phyloP scores from a whole-genome alignment of 2,329 filamentous ascomycete genomes.

The Scleromitrula shiraiana region DNA sequence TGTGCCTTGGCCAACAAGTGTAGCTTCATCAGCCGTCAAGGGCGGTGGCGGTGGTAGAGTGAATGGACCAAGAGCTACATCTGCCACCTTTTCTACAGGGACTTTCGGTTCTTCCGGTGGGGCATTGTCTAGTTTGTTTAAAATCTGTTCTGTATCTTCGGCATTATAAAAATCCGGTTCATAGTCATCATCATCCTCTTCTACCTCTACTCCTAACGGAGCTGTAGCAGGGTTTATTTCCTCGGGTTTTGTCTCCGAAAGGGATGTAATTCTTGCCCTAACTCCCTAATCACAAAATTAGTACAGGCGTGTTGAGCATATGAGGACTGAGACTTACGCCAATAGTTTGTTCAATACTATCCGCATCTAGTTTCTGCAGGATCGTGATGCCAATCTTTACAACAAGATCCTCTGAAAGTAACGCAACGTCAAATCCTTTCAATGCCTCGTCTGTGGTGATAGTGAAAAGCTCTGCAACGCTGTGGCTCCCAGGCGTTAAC shows the following conservation, averaged over 20 bases:
- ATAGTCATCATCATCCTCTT: conserved; percentile 84
- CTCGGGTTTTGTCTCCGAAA: conserved; percentile 19
- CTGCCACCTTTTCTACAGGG: conserved; percentile 32
- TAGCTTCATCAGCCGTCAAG: conserved; percentile 62
- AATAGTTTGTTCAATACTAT: conserved; percentile 63
- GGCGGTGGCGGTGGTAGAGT: conserved; percentile 69
- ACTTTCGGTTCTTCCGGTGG: conserved; percentile 46
- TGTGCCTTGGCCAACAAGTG: conserved; percentile 66
- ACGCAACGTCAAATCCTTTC: conserved; percentile 73
- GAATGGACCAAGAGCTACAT: conserved; percentile 60
- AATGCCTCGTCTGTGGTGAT: conserved; percentile 69
- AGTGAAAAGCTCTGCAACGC: conserved; percentile 77
- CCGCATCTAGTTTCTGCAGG: conserved; percentile 61
- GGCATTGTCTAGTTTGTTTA: conserved; percentile 67
- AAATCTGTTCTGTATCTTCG: conserved; percentile 69
- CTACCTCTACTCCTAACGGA: conserved; percentile 56
- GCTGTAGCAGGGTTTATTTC: conserved; percentile 49
- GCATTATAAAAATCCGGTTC: conserved; percentile 72
- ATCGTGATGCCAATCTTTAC: conserved; percentile 76
- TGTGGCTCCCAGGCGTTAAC: conserved; percentile 67
- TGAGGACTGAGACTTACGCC: conserved; percentile 43
- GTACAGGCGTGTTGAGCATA: background rate
- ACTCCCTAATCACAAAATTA: conserved; percentile 36
- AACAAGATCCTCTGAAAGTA: conserved; percentile 67
- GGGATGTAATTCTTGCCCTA: conserved; percentile 38